Base-by-base conservation (phyloP, 441 rosid genomes). In the Populus hybrid region DNA sequence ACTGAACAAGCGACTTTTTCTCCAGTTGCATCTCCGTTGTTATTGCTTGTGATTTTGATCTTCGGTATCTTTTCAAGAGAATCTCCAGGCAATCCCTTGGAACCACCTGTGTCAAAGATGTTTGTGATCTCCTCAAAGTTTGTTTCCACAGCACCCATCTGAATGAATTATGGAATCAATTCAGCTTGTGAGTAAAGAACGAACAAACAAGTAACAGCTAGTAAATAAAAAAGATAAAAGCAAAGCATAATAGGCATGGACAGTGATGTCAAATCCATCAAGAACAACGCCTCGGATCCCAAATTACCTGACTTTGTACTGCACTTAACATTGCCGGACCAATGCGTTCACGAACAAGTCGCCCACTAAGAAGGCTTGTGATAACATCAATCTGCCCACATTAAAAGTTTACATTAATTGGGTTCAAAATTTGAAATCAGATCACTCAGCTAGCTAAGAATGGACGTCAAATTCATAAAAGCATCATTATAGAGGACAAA, bases 291-390 rank as follows among this genome's bases (percentile, higher is more conserved):
- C 6, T 67, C 14, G 3, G 61, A 67, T 61, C 5, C 34, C 5
- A 79, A 79, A 73, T 67, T 89, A 95, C 98, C 97, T 95, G 97
- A 82, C 97, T 94, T 82, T 95, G 99, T 76, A 95, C 99, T 0
- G 98, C 99, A 83, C 94, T 92, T 24, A 95, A 87, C 98, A 95
- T 95, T 2, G 98, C 99, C 11, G 98, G 99, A 81, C 98, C 98
- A 24, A 95, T 89, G 73, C 97, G 90, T 84, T 95, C 99, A 0
- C 98, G 95, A 18, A 95, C 98, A 80, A 95, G 97, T 83, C 99
- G 88, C 72, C 99, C 99, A 46, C 95, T 95, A 23, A 95, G 83
- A 82, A 95, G 99, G 89, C 97, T 94, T 32, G 89, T 95, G 72
- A 95, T 89, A 71, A 95, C 99, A 85, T 95, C 99, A 70, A 94